Base-by-base conservation (phyloP, 1,139 yeast genomes). In the Meyerozyma athensensis region DNA sequence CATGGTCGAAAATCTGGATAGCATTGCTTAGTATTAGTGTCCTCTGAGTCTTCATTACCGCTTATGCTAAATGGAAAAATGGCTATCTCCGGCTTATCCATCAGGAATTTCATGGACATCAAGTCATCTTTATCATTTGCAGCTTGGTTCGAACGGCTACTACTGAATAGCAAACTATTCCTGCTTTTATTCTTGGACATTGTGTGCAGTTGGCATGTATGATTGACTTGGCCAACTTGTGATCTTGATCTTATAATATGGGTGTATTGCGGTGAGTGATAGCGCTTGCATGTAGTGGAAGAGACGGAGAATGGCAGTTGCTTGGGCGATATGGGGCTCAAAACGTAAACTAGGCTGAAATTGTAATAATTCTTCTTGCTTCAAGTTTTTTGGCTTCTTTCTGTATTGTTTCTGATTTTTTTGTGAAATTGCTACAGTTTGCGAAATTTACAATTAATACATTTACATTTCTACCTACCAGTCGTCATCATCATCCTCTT, bases 1-100 rank as follows among this genome's bases (percentile, higher is more conserved):
- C 96, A 87, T 0, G 94, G 86, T 40, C 67, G 67, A 55, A 79
- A 86, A 59, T 87, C 96, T 1, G 96, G 96, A 50, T 74, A 83
- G 2, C 73, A 14, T 10, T 28, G 20, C n/a, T 28, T 18, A 8
- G n/a, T 9, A 14, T 9, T 16, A 16, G 14, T 9, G 5, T 16
- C 13, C 4, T 28, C 13, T 9, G 16, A 17, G 18, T 28, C 32
- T 16, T 16, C 36, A 13, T 12, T 21, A 7, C 41, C 52, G 18
- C 35, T 22, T 34, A 56, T 65, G 36, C 59, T 61, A 19, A 68
- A 47, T 12, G 75, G 71, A 43, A 63, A 70, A 12, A 70, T 49
- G 8, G 59, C 49, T 10, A 53, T 43, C n/a, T 46, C 53, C 3
- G 76, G 76, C 36, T 54, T 50, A 3, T 56, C 60, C 66, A 70